Percentiles rank a stretch among this genome's conserved stretches.
phyloP scores from a whole-genome alignment of 257 asterid genomes.

The Gentiana dahurica region DNA sequence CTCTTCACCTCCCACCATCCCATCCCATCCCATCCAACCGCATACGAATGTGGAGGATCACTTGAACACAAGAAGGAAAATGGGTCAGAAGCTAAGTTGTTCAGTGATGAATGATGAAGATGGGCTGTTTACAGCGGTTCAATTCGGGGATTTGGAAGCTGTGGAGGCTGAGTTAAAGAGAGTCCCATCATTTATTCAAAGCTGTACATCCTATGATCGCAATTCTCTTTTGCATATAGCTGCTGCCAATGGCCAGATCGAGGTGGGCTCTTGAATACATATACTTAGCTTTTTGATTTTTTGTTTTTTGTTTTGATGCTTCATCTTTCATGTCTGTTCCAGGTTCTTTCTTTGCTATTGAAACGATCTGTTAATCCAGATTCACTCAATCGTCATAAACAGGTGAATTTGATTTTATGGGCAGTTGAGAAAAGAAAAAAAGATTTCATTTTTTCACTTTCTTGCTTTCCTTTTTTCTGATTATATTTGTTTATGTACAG shows the following conservation, averaged over 20 bases:
- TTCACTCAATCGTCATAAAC: constrained; percentile 72
- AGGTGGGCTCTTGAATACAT: constrained; percentile 35
- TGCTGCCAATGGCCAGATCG: constrained; percentile 97
- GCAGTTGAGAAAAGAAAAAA: no score
- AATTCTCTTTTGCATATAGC: constrained; percentile 84
- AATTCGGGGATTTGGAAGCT: constrained; percentile 54
- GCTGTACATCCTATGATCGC: constrained; percentile 51
- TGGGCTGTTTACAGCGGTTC: constrained; percentile 63
- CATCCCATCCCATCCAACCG: constrained; percentile 10
- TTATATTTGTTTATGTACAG: constrained; percentile 20
- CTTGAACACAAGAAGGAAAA: constrained; percentile 4
- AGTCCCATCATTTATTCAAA: constrained; percentile 40
- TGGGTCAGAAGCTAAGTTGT: constrained; percentile 98
- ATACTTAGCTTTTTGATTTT: background rate
- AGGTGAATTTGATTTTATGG: constrained; percentile 25
- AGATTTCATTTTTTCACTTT: no score
- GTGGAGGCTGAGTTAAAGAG: constrained; percentile 38
- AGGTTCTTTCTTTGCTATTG: constrained; percentile 74
- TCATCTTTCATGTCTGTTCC: constrained; percentile 6
- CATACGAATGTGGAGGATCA: background rate
- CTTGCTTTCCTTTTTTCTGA: background rate
- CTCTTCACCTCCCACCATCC: constrained; percentile 19
- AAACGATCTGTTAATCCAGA: constrained; percentile 70
- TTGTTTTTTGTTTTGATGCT: background rate
- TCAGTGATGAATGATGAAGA: constrained; percentile 42